Base-by-base conservation (phyloP, 2,329 filamentous ascomycete genomes). In the Pseudonectria foliicola region DNA sequence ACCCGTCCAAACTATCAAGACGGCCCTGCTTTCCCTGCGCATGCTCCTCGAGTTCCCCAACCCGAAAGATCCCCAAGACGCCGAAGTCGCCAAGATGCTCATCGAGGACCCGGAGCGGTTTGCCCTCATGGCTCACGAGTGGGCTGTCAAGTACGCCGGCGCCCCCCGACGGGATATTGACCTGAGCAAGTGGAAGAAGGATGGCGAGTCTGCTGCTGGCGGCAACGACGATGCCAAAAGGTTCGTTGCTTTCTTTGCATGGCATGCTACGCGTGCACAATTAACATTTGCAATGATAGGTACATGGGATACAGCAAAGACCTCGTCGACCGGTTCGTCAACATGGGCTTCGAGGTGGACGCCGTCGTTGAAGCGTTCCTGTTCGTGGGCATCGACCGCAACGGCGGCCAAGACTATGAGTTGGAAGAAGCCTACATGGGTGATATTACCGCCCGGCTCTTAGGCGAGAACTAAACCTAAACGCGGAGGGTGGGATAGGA, bases 1-100 rank as follows among this genome's bases (percentile, higher is more conserved):
- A 6, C 92, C 92, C 0, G 89, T 98, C 15, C 75, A 95, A 42
- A 98, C 90, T 11, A 90, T 98, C 61, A 96, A 95, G 66, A 93
- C 87, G 13, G 87, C 90, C 25, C 77, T 98, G 29, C 80, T 98
- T 39, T 95, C 89, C 18, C 73, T 98, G 23, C 89, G 95, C 60
- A 90, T 89, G 48, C 78, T 98, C 13, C 84, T 98, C 53, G 87
- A 87, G 63, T 86, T 82, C 13, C 92, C 92, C 4, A 93, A 98
- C 59, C 90, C 92, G 0, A 93, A 90, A 52, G 92, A 98, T 48
- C 92, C 92, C 0, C 92, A 98, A 66, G 92, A 98, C 54, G 89
- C 89, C 26, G 87, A 95, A 60, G 92, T 96, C 1, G 92, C 92
- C 15, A 79, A 75, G 53, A 94, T 95, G 86, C 72, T 96, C 54